A percentile compares a stretch with the other conserved stretches of the same genome.
Conservation (phyloP, 495 filamentous ascomycete genomes). For the Cercophora newfieldiana region DNA sequence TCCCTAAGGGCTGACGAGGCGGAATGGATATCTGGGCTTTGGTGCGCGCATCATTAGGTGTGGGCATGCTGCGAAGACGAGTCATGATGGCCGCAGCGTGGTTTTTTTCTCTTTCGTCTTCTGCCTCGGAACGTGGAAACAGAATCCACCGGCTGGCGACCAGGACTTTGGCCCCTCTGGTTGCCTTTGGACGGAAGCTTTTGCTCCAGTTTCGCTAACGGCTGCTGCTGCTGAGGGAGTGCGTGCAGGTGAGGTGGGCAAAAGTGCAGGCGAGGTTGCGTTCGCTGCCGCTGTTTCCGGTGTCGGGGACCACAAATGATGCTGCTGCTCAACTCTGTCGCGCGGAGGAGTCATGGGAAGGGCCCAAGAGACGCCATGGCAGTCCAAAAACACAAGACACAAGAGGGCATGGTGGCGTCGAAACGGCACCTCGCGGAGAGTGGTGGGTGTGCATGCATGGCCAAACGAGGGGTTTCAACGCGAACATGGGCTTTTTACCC, state of each 20-base stretch:
- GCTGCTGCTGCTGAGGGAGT: too few species aligned
- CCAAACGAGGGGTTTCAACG: constrained; percentile 16
- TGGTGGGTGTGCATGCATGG: constrained; percentile 17
- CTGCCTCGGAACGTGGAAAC: neutral
- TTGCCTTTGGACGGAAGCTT: constrained; percentile 2
- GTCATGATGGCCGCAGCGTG: neutral
- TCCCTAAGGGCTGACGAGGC: constrained; percentile 2
- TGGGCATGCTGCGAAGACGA: neutral
- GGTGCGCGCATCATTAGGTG: neutral
- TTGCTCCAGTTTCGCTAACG: neutral
- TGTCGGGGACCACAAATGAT: neutral
- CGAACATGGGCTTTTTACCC: constrained; percentile 16
- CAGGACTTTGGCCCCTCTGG: constrained; percentile 1
- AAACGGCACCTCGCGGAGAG: constrained; percentile 17
- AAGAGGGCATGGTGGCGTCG: constrained; percentile 19
- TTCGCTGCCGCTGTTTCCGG: constrained; percentile 10
- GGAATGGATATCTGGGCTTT: neutral
- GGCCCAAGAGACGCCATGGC: constrained; percentile 2
- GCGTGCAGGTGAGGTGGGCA: constrained; percentile 1
- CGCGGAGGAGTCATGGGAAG: neutral
- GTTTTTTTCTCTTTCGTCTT: neutral
- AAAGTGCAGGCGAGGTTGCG: neutral
- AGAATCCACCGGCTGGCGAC: neutral
- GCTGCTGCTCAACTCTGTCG: neutral
- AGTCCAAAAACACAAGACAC: constrained; percentile 6